These are phyloP conservation scores for Tephrocybe rancida DNA, from an alignment of 768 basidiomycete genomes.

Conservation along the genomic window DNA sequence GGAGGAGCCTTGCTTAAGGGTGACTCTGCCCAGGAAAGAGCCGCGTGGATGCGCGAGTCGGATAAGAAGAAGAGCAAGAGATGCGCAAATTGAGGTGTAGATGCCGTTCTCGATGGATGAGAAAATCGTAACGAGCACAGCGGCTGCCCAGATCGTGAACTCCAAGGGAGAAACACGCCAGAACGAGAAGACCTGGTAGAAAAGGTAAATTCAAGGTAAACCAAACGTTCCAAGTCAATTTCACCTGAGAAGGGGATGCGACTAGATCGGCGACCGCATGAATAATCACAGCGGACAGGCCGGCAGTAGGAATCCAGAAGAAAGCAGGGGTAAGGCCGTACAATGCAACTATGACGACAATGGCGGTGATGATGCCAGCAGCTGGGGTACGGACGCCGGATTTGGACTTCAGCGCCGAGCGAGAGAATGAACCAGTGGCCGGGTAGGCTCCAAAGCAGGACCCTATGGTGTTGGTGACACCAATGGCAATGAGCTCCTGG, in stretches of 20 bases:
- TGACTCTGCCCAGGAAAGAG: slow-evolving; percentile 87
- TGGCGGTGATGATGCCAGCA: slow-evolving; percentile 81
- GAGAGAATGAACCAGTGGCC: slow-evolving; percentile 97
- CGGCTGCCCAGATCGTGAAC: slow-evolving; percentile 85
- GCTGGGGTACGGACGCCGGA: slow-evolving; percentile 96
- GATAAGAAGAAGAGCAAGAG: slow-evolving; percentile 77
- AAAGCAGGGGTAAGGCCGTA: slow-evolving; percentile 94
- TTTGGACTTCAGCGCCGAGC: slow-evolving; percentile 95
- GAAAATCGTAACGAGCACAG: slow-evolving; percentile 90
- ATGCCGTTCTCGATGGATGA: slow-evolving; percentile 94
- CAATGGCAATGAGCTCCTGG: slow-evolving; percentile 96
- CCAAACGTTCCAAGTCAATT: slow-evolving; percentile 6
- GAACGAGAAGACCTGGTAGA: slow-evolving; percentile 73
- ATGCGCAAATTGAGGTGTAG: slow-evolving; percentile 83
- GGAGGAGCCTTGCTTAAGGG: slow-evolving; percentile 46
- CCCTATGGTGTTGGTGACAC: slow-evolving; percentile 93
- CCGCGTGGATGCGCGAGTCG: slow-evolving; percentile 89
- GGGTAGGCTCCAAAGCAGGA: slow-evolving; percentile 92
- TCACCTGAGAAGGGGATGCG: slow-evolving; percentile 74
- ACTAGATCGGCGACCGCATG: slow-evolving; percentile 91
- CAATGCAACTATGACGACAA: slow-evolving; percentile 90
- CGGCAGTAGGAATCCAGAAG: slow-evolving; percentile 84
- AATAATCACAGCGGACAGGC: slow-evolving; percentile 92
- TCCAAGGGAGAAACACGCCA: slow-evolving; percentile 96
- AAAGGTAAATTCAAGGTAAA: neutral